These are phyloP conservation scores for Hypoxylon sp. DNA, from an alignment of 2,329 filamentous ascomycete genomes.

Conservation along the genomic window DNA sequence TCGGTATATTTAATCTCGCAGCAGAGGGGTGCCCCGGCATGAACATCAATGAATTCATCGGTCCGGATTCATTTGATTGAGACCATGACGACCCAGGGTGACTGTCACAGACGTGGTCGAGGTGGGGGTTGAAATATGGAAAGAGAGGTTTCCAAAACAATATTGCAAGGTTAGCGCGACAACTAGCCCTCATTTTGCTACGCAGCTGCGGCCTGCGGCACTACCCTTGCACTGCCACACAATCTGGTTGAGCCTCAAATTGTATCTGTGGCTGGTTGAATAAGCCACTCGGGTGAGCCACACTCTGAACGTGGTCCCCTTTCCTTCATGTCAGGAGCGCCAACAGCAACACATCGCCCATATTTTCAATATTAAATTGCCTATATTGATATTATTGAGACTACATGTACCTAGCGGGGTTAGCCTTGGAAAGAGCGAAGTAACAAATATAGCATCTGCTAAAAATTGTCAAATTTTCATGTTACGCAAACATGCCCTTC, in stretches of 20 bases:
- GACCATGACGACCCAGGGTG: background rate
- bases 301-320: background rate
- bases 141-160: slow-evolving; percentile 13
- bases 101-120: slow-evolving; percentile 5
- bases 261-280: background rate
- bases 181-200: background rate
- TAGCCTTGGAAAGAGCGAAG: too few species aligned
- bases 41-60: background rate
- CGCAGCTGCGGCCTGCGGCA: background rate
- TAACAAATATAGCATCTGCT: too few species aligned
- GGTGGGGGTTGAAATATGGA: slow-evolving; percentile 11
- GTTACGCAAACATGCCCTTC: too few species aligned
- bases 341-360: background rate
- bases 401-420: too few species aligned
- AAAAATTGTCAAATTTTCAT: too few species aligned
- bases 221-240: background rate
- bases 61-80: background rate
- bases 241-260: background rate
- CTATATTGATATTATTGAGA: too few species aligned
- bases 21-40: background rate
- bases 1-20: background rate
- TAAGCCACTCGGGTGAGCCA: background rate
- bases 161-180: slow-evolving; percentile 1
- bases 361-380: background rate
- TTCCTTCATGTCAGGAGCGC: background rate